Conservation (phyloP, 345 rosid species). For the Hibiscus mutabilis region DNA sequence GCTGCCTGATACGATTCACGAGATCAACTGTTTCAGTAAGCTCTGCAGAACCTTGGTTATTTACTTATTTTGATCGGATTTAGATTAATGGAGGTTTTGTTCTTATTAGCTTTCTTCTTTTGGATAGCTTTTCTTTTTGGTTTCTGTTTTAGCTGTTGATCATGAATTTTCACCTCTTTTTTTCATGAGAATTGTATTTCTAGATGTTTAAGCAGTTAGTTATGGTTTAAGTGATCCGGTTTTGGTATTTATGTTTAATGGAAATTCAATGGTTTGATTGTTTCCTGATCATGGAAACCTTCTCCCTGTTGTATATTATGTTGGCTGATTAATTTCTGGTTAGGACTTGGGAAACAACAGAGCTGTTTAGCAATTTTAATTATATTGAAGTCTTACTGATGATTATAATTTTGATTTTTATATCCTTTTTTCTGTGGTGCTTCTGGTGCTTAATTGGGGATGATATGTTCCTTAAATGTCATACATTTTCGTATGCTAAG, state of each 20-base stretch:
- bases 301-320: background rate
- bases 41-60: background rate
- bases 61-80: background rate
- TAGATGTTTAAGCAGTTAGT: conserved; percentile 2
- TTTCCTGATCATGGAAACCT: background rate
- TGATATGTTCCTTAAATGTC: background rate
- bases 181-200: background rate
- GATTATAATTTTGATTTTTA: background rate
- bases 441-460: background rate
- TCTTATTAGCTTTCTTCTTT: background rate
- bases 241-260: conserved; percentile 1
- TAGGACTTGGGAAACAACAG: background rate
- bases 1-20: conserved; percentile 4
- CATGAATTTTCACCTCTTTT: background rate
- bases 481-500: background rate
- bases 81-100: background rate
- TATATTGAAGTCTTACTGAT: background rate
- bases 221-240: conserved; percentile 7
- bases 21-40: conserved; percentile 8
- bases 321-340: conserved; percentile 1
- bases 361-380: background rate
- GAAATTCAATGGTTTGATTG: background rate
- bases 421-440: background rate
- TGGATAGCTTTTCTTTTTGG: background rate
- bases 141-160: background rate